These are phyloP conservation scores for Paspalum notatum DNA, from an alignment of 176 grass and related monocot species.

Conservation along the genomic window DNA sequence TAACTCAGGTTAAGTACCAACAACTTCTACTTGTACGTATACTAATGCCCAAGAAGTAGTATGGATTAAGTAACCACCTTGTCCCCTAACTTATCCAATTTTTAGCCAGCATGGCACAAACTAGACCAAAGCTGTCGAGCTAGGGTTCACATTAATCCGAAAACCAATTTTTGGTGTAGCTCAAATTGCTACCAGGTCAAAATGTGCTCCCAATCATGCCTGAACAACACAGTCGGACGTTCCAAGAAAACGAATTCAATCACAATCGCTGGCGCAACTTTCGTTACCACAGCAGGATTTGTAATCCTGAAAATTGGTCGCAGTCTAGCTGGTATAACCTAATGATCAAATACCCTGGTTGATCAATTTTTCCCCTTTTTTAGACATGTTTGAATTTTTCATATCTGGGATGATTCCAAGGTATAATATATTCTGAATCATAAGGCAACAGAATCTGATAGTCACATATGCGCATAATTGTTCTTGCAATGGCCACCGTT, in stretches of 20 bases:
- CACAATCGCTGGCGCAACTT: constrained; percentile 28
- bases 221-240: constrained; percentile 27
- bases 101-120: constrained; percentile 22
- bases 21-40: constrained; percentile 42
- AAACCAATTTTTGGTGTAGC: background rate
- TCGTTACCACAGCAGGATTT: constrained; percentile 33
- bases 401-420: constrained; percentile 2
- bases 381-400: background rate
- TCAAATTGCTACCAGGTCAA: constrained; percentile 28
- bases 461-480: background rate
- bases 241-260: constrained; percentile 41
- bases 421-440: background rate
- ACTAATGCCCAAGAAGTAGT: constrained; percentile 34
- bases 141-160: constrained; percentile 28
- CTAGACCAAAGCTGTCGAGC: constrained; percentile 3
- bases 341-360: constrained; percentile 25
- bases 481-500: constrained; percentile 3
- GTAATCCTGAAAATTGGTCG: constrained; percentile 37
- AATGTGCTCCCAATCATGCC: constrained; percentile 34
- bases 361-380: constrained; percentile 6
- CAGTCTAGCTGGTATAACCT: constrained; percentile 3
- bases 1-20: constrained; percentile 43
- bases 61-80: constrained; percentile 9
- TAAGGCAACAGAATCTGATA: constrained; percentile 13
- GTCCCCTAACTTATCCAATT: constrained; percentile 26